A percentile compares a stretch with the other conserved stretches of the same genome.
These are phyloP conservation scores for Chernovozyma sophiae-reginae DNA, from an alignment of 1,139 yeast genomes.

Conservation along the genomic window DNA sequence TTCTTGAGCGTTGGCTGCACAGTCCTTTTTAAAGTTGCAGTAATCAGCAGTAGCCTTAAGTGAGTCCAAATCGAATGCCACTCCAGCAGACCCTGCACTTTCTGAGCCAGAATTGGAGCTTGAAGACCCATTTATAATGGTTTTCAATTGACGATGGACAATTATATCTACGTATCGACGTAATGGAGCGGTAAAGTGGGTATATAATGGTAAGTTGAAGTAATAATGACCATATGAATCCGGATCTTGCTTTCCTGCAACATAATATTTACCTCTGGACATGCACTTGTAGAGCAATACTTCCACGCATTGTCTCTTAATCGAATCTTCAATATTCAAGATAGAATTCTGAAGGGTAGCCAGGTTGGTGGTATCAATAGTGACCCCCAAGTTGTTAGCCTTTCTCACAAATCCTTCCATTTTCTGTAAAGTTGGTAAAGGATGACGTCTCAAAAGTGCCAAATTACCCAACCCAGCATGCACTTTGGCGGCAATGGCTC, in stretches of 20 bases:
- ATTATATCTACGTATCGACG: constrained; percentile 89
- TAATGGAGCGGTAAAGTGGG: constrained; percentile 92
- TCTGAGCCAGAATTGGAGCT: background rate
- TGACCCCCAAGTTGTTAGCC: constrained; percentile 60
- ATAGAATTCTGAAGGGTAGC: constrained; percentile 73
- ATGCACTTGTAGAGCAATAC: constrained; percentile 76
- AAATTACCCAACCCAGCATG: constrained; percentile 74
- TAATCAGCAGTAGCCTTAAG: constrained; percentile 82
- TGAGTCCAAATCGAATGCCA: constrained; percentile 54
- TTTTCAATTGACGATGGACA: constrained; percentile 87
- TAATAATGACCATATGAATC: constrained; percentile 77
- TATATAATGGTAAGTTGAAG: constrained; percentile 77
- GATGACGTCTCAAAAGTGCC: constrained; percentile 84
- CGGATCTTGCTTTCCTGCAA: constrained; percentile 85
- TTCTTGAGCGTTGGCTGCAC: constrained; percentile 90
- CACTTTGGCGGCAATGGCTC: constrained; percentile 78
- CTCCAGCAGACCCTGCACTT: too few relatives aligned
- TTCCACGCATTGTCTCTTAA: constrained; percentile 71
- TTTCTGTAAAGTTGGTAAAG: constrained; percentile 78
- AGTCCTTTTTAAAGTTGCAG: constrained; percentile 92
- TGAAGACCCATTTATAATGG: constrained; percentile 41
- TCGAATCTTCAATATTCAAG: constrained; percentile 57
- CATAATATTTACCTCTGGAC: constrained; percentile 79
- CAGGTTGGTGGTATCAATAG: constrained; percentile 71
- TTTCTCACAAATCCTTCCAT: constrained; percentile 76